Base-by-base conservation (phyloP, 2,329 filamentous ascomycete genomes). In the Apiospora rasikravindrae region DNA sequence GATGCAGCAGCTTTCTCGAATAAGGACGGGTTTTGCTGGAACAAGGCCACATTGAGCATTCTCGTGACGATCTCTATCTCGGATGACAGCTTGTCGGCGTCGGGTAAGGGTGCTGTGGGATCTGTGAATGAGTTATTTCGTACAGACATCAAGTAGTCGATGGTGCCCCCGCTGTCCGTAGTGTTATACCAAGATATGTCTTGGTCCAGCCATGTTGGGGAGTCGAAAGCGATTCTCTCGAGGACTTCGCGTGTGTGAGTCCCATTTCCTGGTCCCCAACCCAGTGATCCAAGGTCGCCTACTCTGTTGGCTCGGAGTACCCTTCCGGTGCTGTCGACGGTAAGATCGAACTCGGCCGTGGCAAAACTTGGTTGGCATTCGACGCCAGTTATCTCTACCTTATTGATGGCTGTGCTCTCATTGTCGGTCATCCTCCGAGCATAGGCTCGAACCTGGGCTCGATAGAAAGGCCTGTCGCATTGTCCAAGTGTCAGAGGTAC, bases 1-100 rank as follows among this genome's bases (percentile, higher is more conserved):
- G 29, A 61, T 0, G 4, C n/a, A 0, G 2, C 16, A 37, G 53
- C 53, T 37, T 10, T 37, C 29, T 61, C 53, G 29, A 61, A 61
- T 11, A 61, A 4, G 0, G 53, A 1, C 2, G 53, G 53, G 7
- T 37, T 37, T 4, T 61, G 53, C 16, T 61, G 53, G 6, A 61
- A 22, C 53, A 61, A 4, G 26, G 53, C 53, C 16, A 4, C 53
- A 10, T 2, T 37, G 8, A 61, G 26, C 53, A 61, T 22, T 11
- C 4, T 33, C 0, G 6, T 37, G 5, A 37, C 16, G 4, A 0
- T 2, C 14, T 37, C 26, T 0, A 10, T 6, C 3, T 64, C 33
- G 0, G 29, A 6, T 13, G 6, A 0, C 4, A 64, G 29, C 19
- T 6, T 40, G 2, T 16, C 4, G 1, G 10, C 1, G 19, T 64